Evolutionary conservation across 169 alveolate species (phyloP), one percentile per base, ranked within the genome.

Genomic region (Sarcocystis neurona): DNA sequence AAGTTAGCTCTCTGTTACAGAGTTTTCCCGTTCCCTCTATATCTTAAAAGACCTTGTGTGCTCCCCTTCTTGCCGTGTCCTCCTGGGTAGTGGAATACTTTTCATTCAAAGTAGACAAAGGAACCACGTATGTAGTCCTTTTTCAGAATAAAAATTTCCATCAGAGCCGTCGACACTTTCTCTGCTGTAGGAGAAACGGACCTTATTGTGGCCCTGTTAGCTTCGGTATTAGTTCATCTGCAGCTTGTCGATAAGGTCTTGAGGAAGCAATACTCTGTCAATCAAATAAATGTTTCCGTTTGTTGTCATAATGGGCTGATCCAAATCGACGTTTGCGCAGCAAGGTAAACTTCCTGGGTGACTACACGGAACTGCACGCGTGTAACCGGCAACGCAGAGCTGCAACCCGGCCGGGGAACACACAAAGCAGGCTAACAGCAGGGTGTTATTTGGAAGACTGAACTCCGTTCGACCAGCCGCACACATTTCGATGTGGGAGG

Each of bases 381-480:
- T 87, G 87, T 87, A 87, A 70, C 77, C 91, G 74, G 80, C 48
- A n/a, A 87, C 91, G 80, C 91, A 87, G 20, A 87, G 79, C 91
- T 87, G 91, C 50, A 74, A 50, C 79, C 30, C 43, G n/a, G n/a
- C n/a, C n/a, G n/a, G n/a, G n/a, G n/a, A 80, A 5, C 58, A 48
- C 48, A 8, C 77, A 79, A 53, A 79, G 12, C 84, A 46, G 46
- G 48, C 1, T 56, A 23, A 0, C 20, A 37, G 34, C 0, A 34
- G 18, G 23, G n/a, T 12, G 2, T n/a, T n/a, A 0, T 27, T 80
- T 50, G 46, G 39, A 56, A 32, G n/a, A 12, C 12, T 15, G 66
- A n/a, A n/a, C n/a, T n/a, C n/a, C n/a, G n/a, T n/a, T n/a, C n/a
- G n/a, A n/a, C n/a, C n/a, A n/a, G n/a, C n/a, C n/a, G n/a, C n/a